Conservation (phyloP, 805 yeast species). For the Candida piceae region DNA sequence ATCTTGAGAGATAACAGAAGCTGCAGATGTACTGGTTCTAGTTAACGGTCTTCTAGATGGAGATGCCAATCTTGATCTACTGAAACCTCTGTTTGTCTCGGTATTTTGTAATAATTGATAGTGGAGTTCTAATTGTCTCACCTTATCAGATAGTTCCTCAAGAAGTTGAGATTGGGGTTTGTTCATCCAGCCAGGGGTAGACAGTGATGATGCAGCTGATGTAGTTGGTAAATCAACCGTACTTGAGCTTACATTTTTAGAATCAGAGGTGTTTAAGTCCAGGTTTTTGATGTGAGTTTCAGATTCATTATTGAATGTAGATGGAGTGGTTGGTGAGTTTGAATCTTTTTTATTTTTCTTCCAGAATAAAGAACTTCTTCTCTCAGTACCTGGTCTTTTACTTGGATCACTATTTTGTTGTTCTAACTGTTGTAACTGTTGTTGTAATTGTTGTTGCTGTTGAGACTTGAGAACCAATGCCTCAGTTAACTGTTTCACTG, state of each 20-base stretch:
- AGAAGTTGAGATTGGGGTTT: slow-evolving; percentile 3
- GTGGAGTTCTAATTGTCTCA: slow-evolving; percentile 21
- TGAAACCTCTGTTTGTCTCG: slow-evolving; percentile 18
- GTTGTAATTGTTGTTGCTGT: slow-evolving; percentile 5
- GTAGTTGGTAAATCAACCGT: neutral
- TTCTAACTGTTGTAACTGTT: slow-evolving; percentile 1
- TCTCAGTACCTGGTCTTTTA: slow-evolving; percentile 9
- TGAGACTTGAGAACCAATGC: slow-evolving; percentile 1
- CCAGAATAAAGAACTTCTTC: slow-evolving; percentile 20
- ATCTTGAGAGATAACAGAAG: slow-evolving; percentile 43
- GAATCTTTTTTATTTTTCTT: slow-evolving; percentile 18
- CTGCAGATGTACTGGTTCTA: slow-evolving; percentile 23
- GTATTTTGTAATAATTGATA: slow-evolving; percentile 18
- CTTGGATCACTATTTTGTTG: neutral
- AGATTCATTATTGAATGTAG: neutral
- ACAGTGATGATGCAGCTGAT: slow-evolving; percentile 1
- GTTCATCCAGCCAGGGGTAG: neutral
- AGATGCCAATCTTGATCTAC: slow-evolving; percentile 18
- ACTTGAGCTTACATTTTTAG: neutral
- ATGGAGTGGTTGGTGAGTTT: neutral
- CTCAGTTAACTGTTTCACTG: slow-evolving; percentile 15
- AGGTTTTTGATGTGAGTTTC: neutral
- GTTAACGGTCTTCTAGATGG: slow-evolving; percentile 21
- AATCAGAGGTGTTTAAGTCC: neutral
- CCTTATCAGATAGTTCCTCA: slow-evolving; percentile 12